Conservation (phyloP, 1,284 basidiomycete species). For the Fomitopsis schrenkii region DNA sequence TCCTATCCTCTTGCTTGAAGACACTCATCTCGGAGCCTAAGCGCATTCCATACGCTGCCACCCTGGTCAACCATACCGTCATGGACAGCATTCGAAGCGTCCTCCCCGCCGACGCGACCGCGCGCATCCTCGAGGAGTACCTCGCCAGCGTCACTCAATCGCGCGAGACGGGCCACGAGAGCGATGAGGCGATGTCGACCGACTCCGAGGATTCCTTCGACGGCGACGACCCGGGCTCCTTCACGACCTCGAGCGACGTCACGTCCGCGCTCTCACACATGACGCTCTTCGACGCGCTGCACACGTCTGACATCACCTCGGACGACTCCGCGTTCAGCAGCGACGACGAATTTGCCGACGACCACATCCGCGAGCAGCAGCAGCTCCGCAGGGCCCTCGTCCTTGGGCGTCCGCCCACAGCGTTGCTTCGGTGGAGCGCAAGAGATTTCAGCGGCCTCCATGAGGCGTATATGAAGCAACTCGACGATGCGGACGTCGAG, state of each 20-base stretch:
- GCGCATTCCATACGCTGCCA: background rate
- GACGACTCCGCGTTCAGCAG: constrained; percentile 10
- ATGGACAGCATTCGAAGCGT: background rate
- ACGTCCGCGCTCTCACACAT: constrained; percentile 4
- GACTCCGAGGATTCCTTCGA: constrained; percentile 1
- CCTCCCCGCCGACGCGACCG: background rate
- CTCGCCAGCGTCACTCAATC: background rate
- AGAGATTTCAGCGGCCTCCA: constrained; percentile 1
- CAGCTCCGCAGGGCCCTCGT: constrained; percentile 1
- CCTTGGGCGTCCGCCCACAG: background rate
- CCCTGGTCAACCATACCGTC: background rate
- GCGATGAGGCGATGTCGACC: constrained; percentile 9
- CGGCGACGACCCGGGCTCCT: background rate
- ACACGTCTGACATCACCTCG: constrained; percentile 3
- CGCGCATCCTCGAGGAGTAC: constrained; percentile 3
- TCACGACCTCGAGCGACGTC: background rate
- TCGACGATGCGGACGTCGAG: constrained; percentile 6
- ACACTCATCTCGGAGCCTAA: background rate
- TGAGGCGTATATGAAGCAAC: constrained; percentile 6
- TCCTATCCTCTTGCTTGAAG: background rate
- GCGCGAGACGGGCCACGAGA: constrained; percentile 3
- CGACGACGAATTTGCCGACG: constrained; percentile 7
- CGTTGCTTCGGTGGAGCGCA: background rate
- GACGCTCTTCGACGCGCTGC: background rate
- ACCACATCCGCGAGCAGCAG: constrained; percentile 1